Evolutionary conservation across 768 basidiomycete species (phyloP).

Genomic region (Leccinum truebloodii): DNA sequence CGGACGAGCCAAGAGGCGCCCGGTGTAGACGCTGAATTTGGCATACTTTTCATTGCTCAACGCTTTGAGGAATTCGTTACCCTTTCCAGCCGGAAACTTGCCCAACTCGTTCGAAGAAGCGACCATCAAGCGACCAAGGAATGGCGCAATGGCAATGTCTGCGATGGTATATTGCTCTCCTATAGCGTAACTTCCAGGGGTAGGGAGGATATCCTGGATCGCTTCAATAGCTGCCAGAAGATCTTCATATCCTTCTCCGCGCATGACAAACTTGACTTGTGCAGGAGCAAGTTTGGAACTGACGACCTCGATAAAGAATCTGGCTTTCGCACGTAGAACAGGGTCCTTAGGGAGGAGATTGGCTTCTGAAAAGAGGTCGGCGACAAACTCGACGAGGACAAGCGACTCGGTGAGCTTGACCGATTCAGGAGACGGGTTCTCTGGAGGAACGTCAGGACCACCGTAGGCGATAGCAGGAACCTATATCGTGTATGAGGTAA

Average conservation of each 20-base stretch:
- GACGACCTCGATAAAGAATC: conserved; percentile 63
- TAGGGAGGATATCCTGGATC: conserved; percentile 52
- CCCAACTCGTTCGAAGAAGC: conserved; percentile 52
- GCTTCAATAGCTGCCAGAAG: conserved; percentile 46
- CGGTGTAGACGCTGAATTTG: conserved; percentile 50
- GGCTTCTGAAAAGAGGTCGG: conserved; percentile 54
- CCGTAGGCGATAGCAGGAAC: conserved; percentile 52
- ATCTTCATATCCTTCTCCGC: conserved; percentile 43
- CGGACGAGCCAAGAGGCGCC: conserved; percentile 48
- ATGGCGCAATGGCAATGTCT: conserved; percentile 61
- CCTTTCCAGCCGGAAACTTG: conserved; percentile 48
- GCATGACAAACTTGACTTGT: conserved; percentile 37
- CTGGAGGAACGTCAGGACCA: conserved; percentile 54
- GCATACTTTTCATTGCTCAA: conserved; percentile 45
- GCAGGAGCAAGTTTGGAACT: conserved; percentile 45
- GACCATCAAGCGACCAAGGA: conserved; percentile 55
- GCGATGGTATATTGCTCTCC: conserved; percentile 47
- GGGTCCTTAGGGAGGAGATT: conserved; percentile 55
- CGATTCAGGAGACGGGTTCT: conserved; percentile 59
- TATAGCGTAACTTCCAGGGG: conserved; percentile 39
- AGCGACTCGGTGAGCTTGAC: conserved; percentile 65
- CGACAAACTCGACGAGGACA: conserved; percentile 65
- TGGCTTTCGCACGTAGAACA: conserved; percentile 54
- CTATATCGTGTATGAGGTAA: background rate
- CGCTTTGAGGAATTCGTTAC: conserved; percentile 42